Evolutionary conservation across 208 protist species (phyloP), one percentile per base, ranked within the genome.

Genomic region (Porcisia hertigi): DNA sequence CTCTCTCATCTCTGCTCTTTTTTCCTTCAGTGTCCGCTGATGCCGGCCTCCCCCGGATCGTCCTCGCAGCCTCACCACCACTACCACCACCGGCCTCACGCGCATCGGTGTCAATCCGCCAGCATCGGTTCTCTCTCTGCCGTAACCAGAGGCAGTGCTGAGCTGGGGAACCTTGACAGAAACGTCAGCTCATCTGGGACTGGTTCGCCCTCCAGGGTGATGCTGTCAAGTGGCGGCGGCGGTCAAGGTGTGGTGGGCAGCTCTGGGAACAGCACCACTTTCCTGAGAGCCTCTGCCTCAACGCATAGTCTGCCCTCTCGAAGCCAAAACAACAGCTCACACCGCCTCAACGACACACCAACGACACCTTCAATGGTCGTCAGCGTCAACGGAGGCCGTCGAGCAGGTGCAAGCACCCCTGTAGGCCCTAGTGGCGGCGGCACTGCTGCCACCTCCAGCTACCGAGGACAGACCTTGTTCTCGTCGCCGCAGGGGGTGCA

Each of bases 21-120:
- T 25, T 82, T 82, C 30, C 78, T 57, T 36, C 78, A 43, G 1
- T 82, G 78, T 25, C 78, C 78, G 34, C 41, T 82, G 20, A 77
- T 82, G 72, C 78, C 78, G 66, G 11, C 58, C 69, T 52, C 52
- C 67, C 78, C 67, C 2, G 69, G 74, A n/a, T 20, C 45, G 16
- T 1, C 45, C 49, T 25, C 69, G 34, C 41, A 57, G 47, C 47
- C 47, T 30, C 45, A 36, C 5, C 65, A 39, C 11, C 64, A 39
- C n/a, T 6, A 49, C 5, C 64, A 39, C n/a, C 20, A 49, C 5
- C 64, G 18, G 14, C 45, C 11, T 55, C 65, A 53, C 39, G 12
- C 47, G 47, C 45, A 70, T 55, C 25, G 57, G 49, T 53, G 36
- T 25, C 30, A 7, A 58, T 77, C 64, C 69, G 34, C 54, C 64